phyloP scores from a whole-genome alignment of 2,329 filamentous ascomycete genomes.

The Chalaropsis ovoidea region DNA sequence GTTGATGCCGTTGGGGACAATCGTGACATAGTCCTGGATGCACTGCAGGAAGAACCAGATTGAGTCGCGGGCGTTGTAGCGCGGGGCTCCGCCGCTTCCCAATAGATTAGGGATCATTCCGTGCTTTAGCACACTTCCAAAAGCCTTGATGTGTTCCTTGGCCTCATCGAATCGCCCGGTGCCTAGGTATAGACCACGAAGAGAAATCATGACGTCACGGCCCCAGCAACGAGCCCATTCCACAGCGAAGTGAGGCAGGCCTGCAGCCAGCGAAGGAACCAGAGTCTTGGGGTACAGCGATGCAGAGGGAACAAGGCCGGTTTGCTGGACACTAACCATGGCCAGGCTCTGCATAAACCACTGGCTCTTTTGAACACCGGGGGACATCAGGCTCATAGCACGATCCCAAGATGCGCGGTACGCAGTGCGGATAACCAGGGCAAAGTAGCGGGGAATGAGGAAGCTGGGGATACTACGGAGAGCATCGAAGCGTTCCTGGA shows the following conservation, averaged over 20 bases:
- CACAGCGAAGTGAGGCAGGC: slow-evolving; percentile 84
- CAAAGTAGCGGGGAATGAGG: slow-evolving; percentile 85
- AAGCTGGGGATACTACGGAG: slow-evolving; percentile 80
- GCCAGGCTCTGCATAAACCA: slow-evolving; percentile 80
- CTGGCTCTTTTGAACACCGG: slow-evolving; percentile 68
- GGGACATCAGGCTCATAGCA: slow-evolving; percentile 66
- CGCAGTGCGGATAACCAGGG: slow-evolving; percentile 73
- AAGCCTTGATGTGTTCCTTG: slow-evolving; percentile 86
- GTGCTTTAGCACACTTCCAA: slow-evolving; percentile 92
- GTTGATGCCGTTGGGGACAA: slow-evolving; percentile 64
- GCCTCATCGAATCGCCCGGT: slow-evolving; percentile 83
- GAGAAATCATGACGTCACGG: slow-evolving; percentile 90
- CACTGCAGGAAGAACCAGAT: slow-evolving; percentile 97
- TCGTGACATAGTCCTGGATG: slow-evolving; percentile 82
- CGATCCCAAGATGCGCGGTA: slow-evolving; percentile 76
- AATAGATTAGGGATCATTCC: slow-evolving; percentile 96
- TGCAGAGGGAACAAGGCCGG: slow-evolving; percentile 77
- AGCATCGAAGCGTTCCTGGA: slow-evolving; percentile 74
- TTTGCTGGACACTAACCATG: slow-evolving; percentile 86
- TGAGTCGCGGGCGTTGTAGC: slow-evolving; percentile 93
- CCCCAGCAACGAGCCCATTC: slow-evolving; percentile 97
- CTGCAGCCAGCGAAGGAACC: slow-evolving; percentile 81
- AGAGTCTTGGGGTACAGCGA: slow-evolving; percentile 79
- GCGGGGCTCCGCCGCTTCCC: slow-evolving; percentile 70
- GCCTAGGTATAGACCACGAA: slow-evolving; percentile 81